Evolutionary conservation across 208 protist species (phyloP), one percentile per base, ranked within the genome.

Genomic region (Trichomonas tenax): DNA sequence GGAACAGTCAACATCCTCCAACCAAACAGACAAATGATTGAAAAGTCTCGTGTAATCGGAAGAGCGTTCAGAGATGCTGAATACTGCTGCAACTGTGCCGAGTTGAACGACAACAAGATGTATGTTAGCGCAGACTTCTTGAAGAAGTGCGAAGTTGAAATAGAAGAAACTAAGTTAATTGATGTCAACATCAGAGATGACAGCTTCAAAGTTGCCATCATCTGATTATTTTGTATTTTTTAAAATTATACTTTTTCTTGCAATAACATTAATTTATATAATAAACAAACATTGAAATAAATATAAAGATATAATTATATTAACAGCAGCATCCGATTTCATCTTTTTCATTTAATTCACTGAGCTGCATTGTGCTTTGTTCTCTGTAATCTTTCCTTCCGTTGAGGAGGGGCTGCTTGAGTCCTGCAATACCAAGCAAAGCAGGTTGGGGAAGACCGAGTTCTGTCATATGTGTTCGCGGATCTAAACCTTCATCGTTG

Each of bases 341-440:
- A 38, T 93, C 86, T 51, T 93, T 93, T 38, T 93, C 86, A 51
- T 93, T 93, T 11, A 93, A 44, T 15, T 93, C 86, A 93, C 86
- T 93, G 8, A 58, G n/a, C 36, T 93, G 86, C 86, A 93, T 93
- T 34, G 44, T 23, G 15, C n/a, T 44, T 72, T 72, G 58, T 26
- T 72, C 58, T 72, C 58, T 72, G 31, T 93, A 93, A 4, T 93
- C 45, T 26, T 51, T 93, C 26, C 38, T 41, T 15, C 82, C 82
- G 31, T 15, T 15, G 4, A 89, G 31, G 0, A 89, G 38, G 0
- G 82, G 82, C 8, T 34, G 17, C 40, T 89, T 89, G 11, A 93
- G 17, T n/a, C 44, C 44, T 11, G 41, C 40, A 93, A 93, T 93
- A 58, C 45, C n/a, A 34, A 48, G 40, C 86, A 93, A 48, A 38